These are phyloP conservation scores for Cryptococcus maquisensis DNA, from an alignment of 1,284 basidiomycete species.

Conservation along the genomic window DNA sequence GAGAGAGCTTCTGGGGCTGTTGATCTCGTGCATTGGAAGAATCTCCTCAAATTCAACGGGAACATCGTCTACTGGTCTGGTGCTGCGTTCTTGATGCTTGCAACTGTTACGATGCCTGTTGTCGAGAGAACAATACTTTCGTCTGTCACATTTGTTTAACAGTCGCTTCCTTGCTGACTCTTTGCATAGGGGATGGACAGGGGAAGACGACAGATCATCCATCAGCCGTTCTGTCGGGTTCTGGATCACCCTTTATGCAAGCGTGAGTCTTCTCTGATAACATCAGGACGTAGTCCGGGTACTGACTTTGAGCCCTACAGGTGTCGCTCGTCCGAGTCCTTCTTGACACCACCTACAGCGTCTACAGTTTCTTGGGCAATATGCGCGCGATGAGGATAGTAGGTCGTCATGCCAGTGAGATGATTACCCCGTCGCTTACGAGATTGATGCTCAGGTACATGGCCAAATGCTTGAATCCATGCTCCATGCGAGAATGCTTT, in stretches of 20 bases:
- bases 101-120: slow-evolving; percentile 13
- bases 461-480: slow-evolving; percentile 27
- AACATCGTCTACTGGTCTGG: slow-evolving; percentile 57
- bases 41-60: slow-evolving; percentile 60
- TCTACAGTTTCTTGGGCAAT: slow-evolving; percentile 21
- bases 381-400: slow-evolving; percentile 21
- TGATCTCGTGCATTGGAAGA: slow-evolving; percentile 66
- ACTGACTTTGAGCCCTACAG: slow-evolving; percentile 1
- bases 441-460: slow-evolving; percentile 17
- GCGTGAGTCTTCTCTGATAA: slow-evolving; percentile 9
- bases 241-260: slow-evolving; percentile 23
- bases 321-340: slow-evolving; percentile 10
- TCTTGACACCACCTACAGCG: slow-evolving; percentile 6
- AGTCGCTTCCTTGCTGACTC: neutral
- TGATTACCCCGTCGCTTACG: neutral
- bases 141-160: slow-evolving; percentile 13
- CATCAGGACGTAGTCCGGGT: neutral
- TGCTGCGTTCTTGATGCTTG: slow-evolving; percentile 49
- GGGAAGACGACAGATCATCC: slow-evolving; percentile 1
- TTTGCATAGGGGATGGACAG: slow-evolving; percentile 14
- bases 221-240: slow-evolving; percentile 8
- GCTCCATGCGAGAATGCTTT: slow-evolving; percentile 28
- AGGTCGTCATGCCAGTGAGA: neutral
- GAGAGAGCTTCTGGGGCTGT: slow-evolving; percentile 72
- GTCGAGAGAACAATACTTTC: slow-evolving; percentile 19